Base-by-base conservation (phyloP, 1,139 yeast genomes). In the Groenewaldozyma auringiensis region DNA sequence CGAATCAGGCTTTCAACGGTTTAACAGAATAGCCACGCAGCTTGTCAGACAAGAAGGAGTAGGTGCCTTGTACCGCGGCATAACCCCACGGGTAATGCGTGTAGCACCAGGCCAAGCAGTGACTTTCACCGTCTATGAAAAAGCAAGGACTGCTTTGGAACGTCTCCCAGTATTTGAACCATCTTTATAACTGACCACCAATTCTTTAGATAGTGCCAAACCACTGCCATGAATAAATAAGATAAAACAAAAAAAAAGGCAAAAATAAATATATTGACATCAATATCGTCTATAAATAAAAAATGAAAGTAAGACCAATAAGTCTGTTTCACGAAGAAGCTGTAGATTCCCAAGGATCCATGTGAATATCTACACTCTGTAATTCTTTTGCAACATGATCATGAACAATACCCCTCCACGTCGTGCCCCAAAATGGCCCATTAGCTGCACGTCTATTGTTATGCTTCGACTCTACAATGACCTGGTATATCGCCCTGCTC, bases 41-140 rank as follows among this genome's bases (percentile, higher is more conserved):
- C 76, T 92, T 65, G 71, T 89, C 57, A 82, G 80, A 63, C 95
- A 87, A 70, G 96, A 89, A 68, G 98, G 96, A 55, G 68, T 81
- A 53, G 74, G 75, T 51, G 95, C 96, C 17, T 76, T 88, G 59
- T 89, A 92, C 72, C 86, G 89, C 68, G 98, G 98, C 71, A 92
- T 92, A 63, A 88, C 96, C 36, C 98, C 98, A 59, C 83, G 98
- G 74, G 92, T 92, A 58, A 88, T 92, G 95, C 83, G 98, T 71
- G 98, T 92, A 47, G 98, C 98, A 16, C 97, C 98, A 21, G 98
- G 98, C 52, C 98, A 92, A 70, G 96, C 97, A 47, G 97, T 92
- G 48, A 94, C 96, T 17, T 92, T 92, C 70, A 92, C 97, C 4
- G 95, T 92, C 42, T 92, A 92, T 68, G 98, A 92, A 69, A 83